Evolutionary conservation across 1,284 basidiomycete species (phyloP), one percentile per base, ranked within the genome.

Genomic region (Moesziomyces antarcticus): DNA sequence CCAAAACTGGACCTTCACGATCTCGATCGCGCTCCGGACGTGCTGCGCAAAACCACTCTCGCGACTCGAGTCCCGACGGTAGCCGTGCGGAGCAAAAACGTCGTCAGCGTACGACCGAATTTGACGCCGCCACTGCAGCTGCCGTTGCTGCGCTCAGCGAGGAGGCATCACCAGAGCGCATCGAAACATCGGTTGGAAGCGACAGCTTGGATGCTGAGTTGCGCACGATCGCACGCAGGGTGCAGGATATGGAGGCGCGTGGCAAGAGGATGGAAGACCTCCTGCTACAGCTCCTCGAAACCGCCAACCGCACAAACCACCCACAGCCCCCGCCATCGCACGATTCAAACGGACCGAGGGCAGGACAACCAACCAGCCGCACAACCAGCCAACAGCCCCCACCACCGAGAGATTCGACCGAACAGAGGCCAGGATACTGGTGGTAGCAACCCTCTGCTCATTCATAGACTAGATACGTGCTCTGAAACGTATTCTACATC

Each of bases 251-350:
- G 60, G 70, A 77, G 24, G 65, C 68, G 16, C 46, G 74, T 3
- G 67, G 57, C 14, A 67, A 67, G 35, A 37, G 67, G n/a, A 77
- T 77, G 45, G 71, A 77, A 27, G 58, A 72, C 44, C 41, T 72
- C 43, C 59, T 72, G 9, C 30, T 72, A 44, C 57, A 66, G 48
- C 22, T 72, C 47, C 41, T 72, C 35, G 62, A 66, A 46, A 48
- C 37, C 48, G 49, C 57, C 43, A 45, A 41, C 14, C 9, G 45
- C 21, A n/a, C n/a, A n/a, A n/a, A n/a, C n/a, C n/a, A n/a, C n/a
- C n/a, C n/a, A n/a, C n/a, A n/a, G n/a, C n/a, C n/a, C n/a, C n/a
- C n/a, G n/a, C n/a, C n/a, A n/a, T n/a, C n/a, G n/a, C n/a, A n/a
- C n/a, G n/a, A n/a, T n/a, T n/a, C n/a, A n/a, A n/a, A n/a, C n/a